phyloP scores from a whole-genome alignment of 2,329 filamentous ascomycete genomes.

The Diaporthe sp. region DNA sequence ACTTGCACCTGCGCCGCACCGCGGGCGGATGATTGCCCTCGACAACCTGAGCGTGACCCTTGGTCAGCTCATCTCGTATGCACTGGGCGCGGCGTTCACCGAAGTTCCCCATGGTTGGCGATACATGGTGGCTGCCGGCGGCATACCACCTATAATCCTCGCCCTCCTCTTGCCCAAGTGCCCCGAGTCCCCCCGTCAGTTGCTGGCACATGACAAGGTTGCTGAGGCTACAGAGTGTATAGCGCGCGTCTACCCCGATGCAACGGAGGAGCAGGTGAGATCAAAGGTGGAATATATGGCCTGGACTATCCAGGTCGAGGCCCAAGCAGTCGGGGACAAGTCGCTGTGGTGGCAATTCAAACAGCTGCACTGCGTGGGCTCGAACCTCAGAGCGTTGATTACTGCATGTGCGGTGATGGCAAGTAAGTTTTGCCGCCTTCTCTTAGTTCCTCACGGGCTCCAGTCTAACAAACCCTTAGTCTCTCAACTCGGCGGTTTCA shows the following conservation, averaged over 20 bases:
- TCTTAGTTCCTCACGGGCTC: neutral
- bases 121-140: constrained; percentile 54
- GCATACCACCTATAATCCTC: constrained; percentile 50
- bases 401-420: constrained; percentile 58
- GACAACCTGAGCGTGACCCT: constrained; percentile 53
- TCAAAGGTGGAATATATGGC: constrained; percentile 52
- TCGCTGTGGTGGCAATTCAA: constrained; percentile 51
- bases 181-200: constrained; percentile 53
- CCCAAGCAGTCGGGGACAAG: constrained; percentile 45
- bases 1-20: constrained; percentile 53
- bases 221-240: constrained; percentile 47
- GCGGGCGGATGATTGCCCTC: constrained; percentile 53
- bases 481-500: constrained; percentile 38
- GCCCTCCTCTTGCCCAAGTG: constrained; percentile 50
- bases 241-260: constrained; percentile 46
- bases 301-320: constrained; percentile 46
- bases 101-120: constrained; percentile 52
- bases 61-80: constrained; percentile 47
- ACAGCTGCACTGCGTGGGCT: constrained; percentile 51
- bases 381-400: constrained; percentile 54
- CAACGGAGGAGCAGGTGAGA: constrained; percentile 47
- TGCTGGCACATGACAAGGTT: constrained; percentile 47
- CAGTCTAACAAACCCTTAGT: neutral
- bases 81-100: constrained; percentile 44
- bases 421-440: constrained; percentile 30